Evolutionary conservation across 139 green algal genomes (phyloP).

Genomic region (Chlorella sorokiniana): DNA sequence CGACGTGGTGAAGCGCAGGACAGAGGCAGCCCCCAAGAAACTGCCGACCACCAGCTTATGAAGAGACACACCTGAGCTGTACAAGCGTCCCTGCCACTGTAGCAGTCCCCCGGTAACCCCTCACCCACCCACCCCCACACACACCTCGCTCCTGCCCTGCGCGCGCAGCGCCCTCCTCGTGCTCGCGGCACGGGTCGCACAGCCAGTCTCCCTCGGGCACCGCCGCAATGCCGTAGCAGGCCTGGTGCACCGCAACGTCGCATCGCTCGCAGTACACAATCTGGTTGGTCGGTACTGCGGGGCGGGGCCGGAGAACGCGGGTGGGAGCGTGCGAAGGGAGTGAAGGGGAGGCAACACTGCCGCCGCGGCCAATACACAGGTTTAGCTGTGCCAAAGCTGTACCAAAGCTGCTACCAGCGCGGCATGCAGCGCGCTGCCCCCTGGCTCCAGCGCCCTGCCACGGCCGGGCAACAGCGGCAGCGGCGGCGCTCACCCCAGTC

Average conservation of each 20-base stretch:
- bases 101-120: too few species aligned
- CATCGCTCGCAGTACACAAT: constrained; percentile 95
- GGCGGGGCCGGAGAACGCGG: too few species aligned
- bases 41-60: too few species aligned
- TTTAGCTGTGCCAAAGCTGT: too few species aligned
- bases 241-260: constrained; percentile 91
- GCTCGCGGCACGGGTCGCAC: constrained; percentile 83
- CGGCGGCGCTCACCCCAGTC: constrained; percentile 31
- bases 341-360: background rate
- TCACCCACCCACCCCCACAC: background rate
- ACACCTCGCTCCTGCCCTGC: constrained; percentile 23
- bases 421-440: too few species aligned
- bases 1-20: background rate
- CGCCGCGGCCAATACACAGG: too few species aligned
- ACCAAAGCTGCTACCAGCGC: too few species aligned
- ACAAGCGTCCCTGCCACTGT: too few species aligned
- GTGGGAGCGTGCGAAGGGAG: background rate
- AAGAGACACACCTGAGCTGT: too few species aligned
- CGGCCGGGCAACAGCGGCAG: background rate
- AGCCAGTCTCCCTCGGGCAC: constrained; percentile 85
- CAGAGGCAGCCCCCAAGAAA: background rate
- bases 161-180: constrained; percentile 67
- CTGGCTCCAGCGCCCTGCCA: too few species aligned
- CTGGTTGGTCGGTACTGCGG: constrained; percentile 68
- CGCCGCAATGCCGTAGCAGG: constrained; percentile 77